Evolutionary conservation across 2,329 filamentous ascomycete species (phyloP), one percentile per base, ranked within the genome.

Genomic region (Hypoxylon sp.): DNA sequence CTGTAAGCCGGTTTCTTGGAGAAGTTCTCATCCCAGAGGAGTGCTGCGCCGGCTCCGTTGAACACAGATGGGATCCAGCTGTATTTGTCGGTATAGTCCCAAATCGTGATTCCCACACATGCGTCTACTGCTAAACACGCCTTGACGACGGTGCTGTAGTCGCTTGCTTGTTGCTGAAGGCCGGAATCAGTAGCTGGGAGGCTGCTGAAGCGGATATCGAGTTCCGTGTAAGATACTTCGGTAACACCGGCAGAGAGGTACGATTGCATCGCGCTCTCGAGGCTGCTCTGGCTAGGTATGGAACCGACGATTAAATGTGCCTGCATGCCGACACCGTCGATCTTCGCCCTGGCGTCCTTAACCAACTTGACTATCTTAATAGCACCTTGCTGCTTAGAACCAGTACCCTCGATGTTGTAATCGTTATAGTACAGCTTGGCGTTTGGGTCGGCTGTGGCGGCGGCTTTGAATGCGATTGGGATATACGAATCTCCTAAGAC

Each of bases 321-420:
- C 75, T 91, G 88, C 72, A 90, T 80, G 13, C 89, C 89, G 4
- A 91, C 82, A 58, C 89, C 88, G 68, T 91, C 85, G 68, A 91
- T 88, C 62, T 83, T 84, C n/a, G 83, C 82, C 13, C 86, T 84
- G 6, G 83, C 81, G 3, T 77, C 72, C 71, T 84, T 79, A 53
- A 87, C 70, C 23, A 82, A 77, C 64, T 80, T 74, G 63, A 87
- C 80, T 21, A 87, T 82, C 21, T 81, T 76, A 7, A 82, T 70
- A 1, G 82, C 81, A 0, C 76, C 78, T 34, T 81, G 79, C 9
- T 82, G 81, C 79, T 88, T 87, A 60, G 80, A 75, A 13, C 79
- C 78, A 57, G 82, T 80, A 55, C 78, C 80, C 78, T 90, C 89
- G 69, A 90, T 86, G 78, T 86, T 88, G 82, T 90, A 91, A 77